Evolutionary conservation across 75 land plant species (phyloP).

Genomic region (Larix kaempferi): DNA sequence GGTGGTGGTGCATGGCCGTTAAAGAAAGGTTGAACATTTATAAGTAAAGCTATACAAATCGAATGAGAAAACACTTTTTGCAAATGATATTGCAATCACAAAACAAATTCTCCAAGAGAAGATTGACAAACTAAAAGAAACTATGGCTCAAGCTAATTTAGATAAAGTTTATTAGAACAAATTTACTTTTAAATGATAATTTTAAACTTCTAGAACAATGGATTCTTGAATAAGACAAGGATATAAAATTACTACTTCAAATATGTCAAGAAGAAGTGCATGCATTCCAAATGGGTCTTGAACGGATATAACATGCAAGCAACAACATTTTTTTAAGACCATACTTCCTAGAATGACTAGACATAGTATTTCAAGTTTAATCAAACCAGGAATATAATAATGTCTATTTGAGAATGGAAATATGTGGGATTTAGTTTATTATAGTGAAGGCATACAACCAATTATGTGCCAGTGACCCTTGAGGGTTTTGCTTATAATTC

Average conservation of each 20-base stretch:
- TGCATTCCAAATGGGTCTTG: slow-evolving; percentile 70
- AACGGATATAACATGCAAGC: slow-evolving; percentile 58
- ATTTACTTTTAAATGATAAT: slow-evolving; percentile 55
- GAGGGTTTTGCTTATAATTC: too few species aligned
- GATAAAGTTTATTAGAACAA: slow-evolving; percentile 47
- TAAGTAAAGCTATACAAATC: slow-evolving; percentile 40
- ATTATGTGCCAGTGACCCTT: too few species aligned
- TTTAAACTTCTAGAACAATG: slow-evolving; percentile 67
- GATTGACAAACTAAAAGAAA: slow-evolving; percentile 52
- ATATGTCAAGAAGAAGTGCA: slow-evolving; percentile 68
- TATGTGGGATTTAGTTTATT: too few species aligned
- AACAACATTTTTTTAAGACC: too few species aligned
- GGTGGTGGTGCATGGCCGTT: too few species aligned
- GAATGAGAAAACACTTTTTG: not conserved
- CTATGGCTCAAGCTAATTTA: slow-evolving; percentile 52
- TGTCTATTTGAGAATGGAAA: too few species aligned
- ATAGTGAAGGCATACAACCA: too few species aligned
- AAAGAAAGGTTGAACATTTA: slow-evolving; percentile 56
- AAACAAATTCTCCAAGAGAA: slow-evolving; percentile 46
- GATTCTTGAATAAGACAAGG: slow-evolving; percentile 81
- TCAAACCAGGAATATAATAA: too few species aligned
- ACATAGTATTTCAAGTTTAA: too few species aligned
- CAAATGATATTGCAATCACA: slow-evolving; percentile 1
- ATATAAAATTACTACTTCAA: slow-evolving; percentile 55
- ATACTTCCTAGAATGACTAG: too few species aligned